Conservation (phyloP, 345 rosid species). For the Salix purpurea region DNA sequence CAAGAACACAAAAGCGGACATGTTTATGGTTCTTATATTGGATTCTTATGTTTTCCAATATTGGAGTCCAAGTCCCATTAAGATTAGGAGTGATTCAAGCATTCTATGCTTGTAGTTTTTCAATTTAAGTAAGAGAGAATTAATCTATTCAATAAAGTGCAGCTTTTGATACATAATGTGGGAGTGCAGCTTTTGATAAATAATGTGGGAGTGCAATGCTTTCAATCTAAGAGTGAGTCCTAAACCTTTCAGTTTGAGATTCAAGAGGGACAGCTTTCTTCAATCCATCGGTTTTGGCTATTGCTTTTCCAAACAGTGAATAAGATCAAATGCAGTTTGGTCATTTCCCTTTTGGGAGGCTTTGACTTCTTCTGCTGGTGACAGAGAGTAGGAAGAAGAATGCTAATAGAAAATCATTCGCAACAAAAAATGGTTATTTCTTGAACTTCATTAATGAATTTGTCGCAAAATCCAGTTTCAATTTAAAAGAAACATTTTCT, state of each 20-base stretch:
- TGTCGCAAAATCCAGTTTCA: too few relatives aligned
- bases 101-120: neutral
- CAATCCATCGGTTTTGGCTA: too few relatives aligned
- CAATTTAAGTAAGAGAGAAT: neutral
- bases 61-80: neutral
- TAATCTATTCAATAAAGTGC: neutral
- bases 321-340: too few relatives aligned
- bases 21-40: neutral
- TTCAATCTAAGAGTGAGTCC: neutral
- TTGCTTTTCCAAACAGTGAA: too few relatives aligned
- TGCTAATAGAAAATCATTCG: too few relatives aligned
- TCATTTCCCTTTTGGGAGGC: too few relatives aligned
- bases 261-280: too few relatives aligned
- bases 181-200: neutral
- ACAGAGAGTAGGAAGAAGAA: too few relatives aligned
- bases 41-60: neutral
- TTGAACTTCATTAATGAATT: too few relatives aligned
- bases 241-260: neutral
- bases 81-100: neutral
- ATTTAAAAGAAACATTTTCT: too few relatives aligned
- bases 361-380: too few relatives aligned
- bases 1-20: neutral
- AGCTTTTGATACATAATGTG: neutral
- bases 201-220: neutral
- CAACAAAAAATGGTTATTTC: too few relatives aligned